Base-by-base conservation (phyloP, 176 grass and related monocot genomes). In the Oropetium thomaeum region DNA sequence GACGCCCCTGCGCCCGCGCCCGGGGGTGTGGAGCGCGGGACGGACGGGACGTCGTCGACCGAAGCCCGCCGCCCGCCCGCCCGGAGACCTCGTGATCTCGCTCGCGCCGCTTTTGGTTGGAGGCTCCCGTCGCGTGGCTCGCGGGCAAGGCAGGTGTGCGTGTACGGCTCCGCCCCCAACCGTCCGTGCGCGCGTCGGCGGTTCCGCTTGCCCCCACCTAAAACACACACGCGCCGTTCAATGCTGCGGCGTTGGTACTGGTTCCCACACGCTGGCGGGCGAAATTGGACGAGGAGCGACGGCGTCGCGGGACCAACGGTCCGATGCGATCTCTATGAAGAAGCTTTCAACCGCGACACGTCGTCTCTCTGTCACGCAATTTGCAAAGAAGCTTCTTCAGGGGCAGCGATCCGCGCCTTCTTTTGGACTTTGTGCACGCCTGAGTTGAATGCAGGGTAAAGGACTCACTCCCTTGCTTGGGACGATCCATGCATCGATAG, bases 381-480 rank as follows among this genome's bases (percentile, higher is more conserved):
- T 16, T 42, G 27, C 0, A 33, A 5, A 31, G 49, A 52, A 6
- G 20, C 6, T 10, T 14, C 19, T 1, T 3, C 20, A 2, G 10
- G 10, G 48, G 61, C 42, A 62, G 85, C 58, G 58, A 62, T 43
- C 43, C 22, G 75, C 52, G 44, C 44, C 53, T 39, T 31, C 80
- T 70, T 79, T 79, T 88, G 75, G 69, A 74, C 69, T 83, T 79
- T 61, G 33, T 20, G 79, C 8, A 9, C 67, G 51, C 20, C 31
- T 25, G 15, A 22, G 59, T 82, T 72, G 74, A 78, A 75, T 67
- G 73, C 59, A 67, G 20, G 28, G 19, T 22, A 14, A 16, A 49
- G 40, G 79, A 34, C 45, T 13, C 4, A 47, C 0, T 40, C 9
- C 35, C 35, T 48, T 16, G 16, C 4, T 19, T 5, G 30, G 27